Evolutionary conservation across 257 asterid genomes (phyloP).

Genomic region (Ballota nigra): DNA sequence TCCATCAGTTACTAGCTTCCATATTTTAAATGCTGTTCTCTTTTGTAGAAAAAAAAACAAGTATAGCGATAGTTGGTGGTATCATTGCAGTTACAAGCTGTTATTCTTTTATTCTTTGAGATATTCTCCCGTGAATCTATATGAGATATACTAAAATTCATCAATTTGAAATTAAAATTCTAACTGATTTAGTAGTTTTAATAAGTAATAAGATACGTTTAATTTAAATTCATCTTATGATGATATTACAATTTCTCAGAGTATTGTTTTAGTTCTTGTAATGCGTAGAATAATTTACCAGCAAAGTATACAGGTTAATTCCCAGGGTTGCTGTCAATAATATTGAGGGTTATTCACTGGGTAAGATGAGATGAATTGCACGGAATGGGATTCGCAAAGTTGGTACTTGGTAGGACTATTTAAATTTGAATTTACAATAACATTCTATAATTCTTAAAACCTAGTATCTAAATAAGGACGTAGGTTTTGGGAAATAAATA

Average conservation of each 20-base stretch:
- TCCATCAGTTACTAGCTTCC: slow-evolving; percentile 45
- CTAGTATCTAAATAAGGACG: no score
- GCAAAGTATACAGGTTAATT: not conserved
- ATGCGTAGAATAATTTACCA: not conserved
- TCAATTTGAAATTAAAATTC: no score
- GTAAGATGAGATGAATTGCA: no score
- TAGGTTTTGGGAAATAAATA: no score
- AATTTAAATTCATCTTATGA: no score
- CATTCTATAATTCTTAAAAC: no score
- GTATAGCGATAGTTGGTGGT: not conserved
- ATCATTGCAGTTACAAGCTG: not conserved
- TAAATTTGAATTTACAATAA: no score
- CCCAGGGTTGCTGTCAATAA: no score
- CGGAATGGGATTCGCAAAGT: no score
- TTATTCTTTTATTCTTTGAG: not conserved
- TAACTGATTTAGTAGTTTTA: not conserved
- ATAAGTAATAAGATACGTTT: not conserved
- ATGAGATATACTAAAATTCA: not conserved
- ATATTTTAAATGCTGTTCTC: not conserved
- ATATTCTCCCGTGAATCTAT: no score
- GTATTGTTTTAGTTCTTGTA: not conserved
- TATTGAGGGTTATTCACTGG: no score
- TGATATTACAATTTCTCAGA: not conserved
- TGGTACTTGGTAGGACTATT: no score
- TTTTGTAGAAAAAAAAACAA: not conserved